Evolutionary conservation across 2,329 filamentous ascomycete species (phyloP).

Genomic region (Pezicula carpinea): DNA sequence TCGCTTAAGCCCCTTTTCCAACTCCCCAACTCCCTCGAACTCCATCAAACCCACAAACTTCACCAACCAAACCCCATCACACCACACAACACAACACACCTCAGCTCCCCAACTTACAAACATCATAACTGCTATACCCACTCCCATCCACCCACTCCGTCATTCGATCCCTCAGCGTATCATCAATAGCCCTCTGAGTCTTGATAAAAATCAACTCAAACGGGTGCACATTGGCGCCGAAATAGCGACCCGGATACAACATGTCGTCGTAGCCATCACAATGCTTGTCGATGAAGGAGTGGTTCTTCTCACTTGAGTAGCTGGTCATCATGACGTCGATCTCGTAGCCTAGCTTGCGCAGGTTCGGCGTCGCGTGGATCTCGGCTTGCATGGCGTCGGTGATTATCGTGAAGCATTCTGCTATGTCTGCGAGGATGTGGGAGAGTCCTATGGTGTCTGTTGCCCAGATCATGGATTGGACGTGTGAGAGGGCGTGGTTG

Average conservation of each 20-base stretch:
- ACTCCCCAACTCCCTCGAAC: too few species aligned
- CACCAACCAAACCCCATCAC: neutral
- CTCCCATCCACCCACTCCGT: constrained; percentile 3
- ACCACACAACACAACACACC: neutral
- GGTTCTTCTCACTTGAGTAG: neutral
- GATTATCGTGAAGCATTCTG: neutral
- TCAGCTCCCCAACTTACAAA: neutral
- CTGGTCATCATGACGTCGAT: constrained; percentile 6
- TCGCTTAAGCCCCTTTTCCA: too few species aligned
- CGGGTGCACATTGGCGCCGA: too few species aligned
- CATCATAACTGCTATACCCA: constrained; percentile 7
- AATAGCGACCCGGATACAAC: too few species aligned
- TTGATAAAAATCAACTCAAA: too few species aligned
- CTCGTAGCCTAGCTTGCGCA: constrained; percentile 3
- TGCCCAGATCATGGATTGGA: constrained; percentile 22
- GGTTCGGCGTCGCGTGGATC: neutral
- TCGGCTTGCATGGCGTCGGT: neutral
- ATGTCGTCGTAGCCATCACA: neutral
- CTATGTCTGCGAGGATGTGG: constrained; percentile 4
- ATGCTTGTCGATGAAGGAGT: neutral
- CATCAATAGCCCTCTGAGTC: too few species aligned
- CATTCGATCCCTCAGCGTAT: neutral
- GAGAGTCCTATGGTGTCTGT: constrained; percentile 12
- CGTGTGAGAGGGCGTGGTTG: constrained; percentile 8
- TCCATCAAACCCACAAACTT: neutral